These are phyloP conservation scores for Fusarium torulosum DNA, from an alignment of 2,329 filamentous ascomycete genomes.

Conservation along the genomic window DNA sequence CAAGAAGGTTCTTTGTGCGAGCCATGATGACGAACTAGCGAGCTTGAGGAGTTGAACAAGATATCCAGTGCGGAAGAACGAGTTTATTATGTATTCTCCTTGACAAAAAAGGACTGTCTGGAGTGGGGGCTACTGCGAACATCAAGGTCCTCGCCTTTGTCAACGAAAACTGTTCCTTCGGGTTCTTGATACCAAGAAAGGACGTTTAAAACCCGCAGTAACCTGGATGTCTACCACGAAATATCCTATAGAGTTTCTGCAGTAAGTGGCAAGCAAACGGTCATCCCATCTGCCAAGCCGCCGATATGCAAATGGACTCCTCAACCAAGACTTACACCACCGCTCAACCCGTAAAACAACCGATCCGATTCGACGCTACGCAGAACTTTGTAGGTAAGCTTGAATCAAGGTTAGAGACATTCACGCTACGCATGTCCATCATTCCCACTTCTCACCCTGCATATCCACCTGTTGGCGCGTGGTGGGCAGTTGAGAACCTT, in stretches of 20 bases:
- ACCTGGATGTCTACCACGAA: conserved; percentile 25
- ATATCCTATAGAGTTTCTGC: not conserved
- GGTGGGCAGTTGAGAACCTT: conserved; percentile 39
- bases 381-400: conserved; percentile 6
- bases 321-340: conserved; percentile 4
- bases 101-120: not conserved
- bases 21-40: conserved; percentile 24
- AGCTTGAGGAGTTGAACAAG: not conserved
- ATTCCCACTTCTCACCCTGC: not conserved
- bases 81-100: not conserved
- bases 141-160: conserved; percentile 43
- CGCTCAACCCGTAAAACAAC: not conserved
- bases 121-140: conserved; percentile 25
- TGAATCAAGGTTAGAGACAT: conserved; percentile 26
- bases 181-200: conserved; percentile 3
- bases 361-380: conserved; percentile 13
- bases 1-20: conserved; percentile 21
- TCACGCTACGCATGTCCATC: not conserved
- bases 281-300: not conserved
- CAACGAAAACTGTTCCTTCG: conserved; percentile 12
- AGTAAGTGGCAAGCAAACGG: conserved; percentile 5
- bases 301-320: conserved; percentile 4
- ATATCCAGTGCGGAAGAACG: not conserved
- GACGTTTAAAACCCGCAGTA: not conserved
- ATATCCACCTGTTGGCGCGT: conserved; percentile 7